Evolutionary conservation across 495 filamentous ascomycete species (phyloP).

Genomic region (Daldinia loculata): DNA sequence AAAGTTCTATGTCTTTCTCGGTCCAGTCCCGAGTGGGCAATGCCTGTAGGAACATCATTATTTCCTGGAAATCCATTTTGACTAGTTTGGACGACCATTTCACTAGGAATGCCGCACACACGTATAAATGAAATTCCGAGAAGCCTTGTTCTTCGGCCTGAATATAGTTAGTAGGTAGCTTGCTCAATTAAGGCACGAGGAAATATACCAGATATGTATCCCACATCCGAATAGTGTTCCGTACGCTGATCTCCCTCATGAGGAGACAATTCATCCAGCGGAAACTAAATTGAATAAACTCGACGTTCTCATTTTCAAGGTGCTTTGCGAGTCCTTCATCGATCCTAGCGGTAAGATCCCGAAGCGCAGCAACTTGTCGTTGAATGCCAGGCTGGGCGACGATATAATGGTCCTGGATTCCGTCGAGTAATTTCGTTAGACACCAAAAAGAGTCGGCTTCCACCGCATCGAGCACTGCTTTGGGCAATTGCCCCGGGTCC

Average conservation of each 20-base stretch:
- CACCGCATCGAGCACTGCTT: conserved; percentile 90
- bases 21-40: conserved; percentile 95
- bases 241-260: conserved; percentile 96
- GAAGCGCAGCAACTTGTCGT: conserved; percentile 85
- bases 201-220: conserved; percentile 91
- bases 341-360: conserved; percentile 89
- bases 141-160: conserved; percentile 98
- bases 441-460: conserved; percentile 99
- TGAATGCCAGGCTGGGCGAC: conserved; percentile 97
- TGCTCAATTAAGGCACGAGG: neutral
- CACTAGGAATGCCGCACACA: conserved; percentile 97
- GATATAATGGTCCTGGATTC: conserved; percentile 99
- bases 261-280: conserved; percentile 99
- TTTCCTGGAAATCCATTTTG: conserved; percentile 98
- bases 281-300: conserved; percentile 99
- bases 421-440: conserved; percentile 92
- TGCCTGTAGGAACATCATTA: conserved; percentile 99
- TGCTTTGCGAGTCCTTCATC: conserved; percentile 86
- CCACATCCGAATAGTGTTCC: conserved; percentile 98
- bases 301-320: conserved; percentile 86
- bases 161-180: conserved; percentile 10
- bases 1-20: conserved; percentile 95
- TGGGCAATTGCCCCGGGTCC: conserved; percentile 94
- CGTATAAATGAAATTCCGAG: conserved; percentile 96
- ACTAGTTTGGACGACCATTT: conserved; percentile 96